phyloP scores from a whole-genome alignment of 176 grass and related monocot genomes.

The Eremochloa ophiuroides region DNA sequence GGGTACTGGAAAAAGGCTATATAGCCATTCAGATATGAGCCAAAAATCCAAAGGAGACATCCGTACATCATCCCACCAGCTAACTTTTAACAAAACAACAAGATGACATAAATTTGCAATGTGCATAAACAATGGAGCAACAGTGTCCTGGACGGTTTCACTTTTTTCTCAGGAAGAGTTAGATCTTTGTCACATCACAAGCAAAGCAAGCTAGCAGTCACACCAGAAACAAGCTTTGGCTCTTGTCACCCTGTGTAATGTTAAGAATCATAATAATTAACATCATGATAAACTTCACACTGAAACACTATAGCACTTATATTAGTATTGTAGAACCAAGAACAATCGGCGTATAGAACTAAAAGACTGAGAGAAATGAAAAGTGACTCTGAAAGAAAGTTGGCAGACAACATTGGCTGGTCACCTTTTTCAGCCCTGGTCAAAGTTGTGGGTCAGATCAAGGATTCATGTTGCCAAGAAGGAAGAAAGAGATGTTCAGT shows the following conservation, averaged over 20 bases:
- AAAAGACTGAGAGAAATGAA: constrained; percentile 12
- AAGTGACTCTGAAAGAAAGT: constrained; percentile 19
- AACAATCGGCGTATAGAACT: background rate
- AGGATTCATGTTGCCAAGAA: background rate
- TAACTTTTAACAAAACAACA: constrained; percentile 29
- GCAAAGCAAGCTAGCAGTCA: constrained; percentile 9
- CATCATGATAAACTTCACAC: background rate
- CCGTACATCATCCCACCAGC: constrained; percentile 16
- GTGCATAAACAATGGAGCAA: constrained; percentile 12
- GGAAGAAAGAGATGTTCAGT: background rate
- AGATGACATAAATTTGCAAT: constrained; percentile 15
- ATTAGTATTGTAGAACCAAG: background rate
- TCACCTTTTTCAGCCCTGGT: constrained; percentile 15
- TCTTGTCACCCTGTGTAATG: background rate
- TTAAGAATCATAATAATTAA: background rate
- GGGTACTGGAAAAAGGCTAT: background rate
- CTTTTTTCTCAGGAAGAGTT: background rate
- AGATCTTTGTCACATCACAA: constrained; percentile 23
- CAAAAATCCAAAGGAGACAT: constrained; percentile 19
- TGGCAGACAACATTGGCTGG: constrained; percentile 27
- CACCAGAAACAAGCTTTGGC: background rate
- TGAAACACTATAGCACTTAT: background rate
- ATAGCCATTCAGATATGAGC: constrained; percentile 37
- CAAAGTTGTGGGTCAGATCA: constrained; percentile 17
- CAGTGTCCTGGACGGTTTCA: background rate